phyloP scores from a whole-genome alignment of 306 rosid genomes.

The Cucumis sativus region Cucumber_9930_V3 NC_026657.2:8350001-8350500 shows the following conservation, averaged over 20 bases:
- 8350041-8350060: slow-evolving; percentile 96
- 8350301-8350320: neutral
- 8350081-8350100: slow-evolving; percentile 99
- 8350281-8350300: neutral
- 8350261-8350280: neutral
- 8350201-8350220: neutral
- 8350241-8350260: neutral
- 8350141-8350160: slow-evolving; percentile 10
- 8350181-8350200: neutral
- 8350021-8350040: slow-evolving; percentile 99
- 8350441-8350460: neutral
- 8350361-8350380: too few species aligned
- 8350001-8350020: slow-evolving; percentile 96
- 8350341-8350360: too few species aligned
- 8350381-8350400: neutral
- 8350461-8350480: neutral
- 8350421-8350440: neutral
- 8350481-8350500: neutral
- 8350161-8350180: slow-evolving; percentile 2
- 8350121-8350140: slow-evolving; percentile 88
- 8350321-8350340: too few species aligned
- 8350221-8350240: neutral
- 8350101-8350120: slow-evolving; percentile 90
- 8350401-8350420: neutral
- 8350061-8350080: slow-evolving; percentile 90